Percentiles rank a stretch among this genome's conserved stretches.
Conservation (phyloP, 2,329 filamentous ascomycete genomes). For the Calonectria hongkongensis region DNA sequence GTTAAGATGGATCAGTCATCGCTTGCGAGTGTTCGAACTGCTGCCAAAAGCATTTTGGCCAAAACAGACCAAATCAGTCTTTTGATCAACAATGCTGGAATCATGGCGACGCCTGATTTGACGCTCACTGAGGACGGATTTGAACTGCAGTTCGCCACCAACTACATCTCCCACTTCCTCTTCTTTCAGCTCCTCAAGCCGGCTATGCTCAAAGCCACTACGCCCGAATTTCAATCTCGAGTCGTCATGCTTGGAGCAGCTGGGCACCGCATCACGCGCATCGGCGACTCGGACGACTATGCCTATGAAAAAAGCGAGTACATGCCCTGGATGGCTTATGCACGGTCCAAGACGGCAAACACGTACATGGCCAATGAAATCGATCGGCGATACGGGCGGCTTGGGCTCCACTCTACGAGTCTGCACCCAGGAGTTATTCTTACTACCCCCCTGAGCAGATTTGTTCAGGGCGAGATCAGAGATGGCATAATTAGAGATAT, state of each 20-base stretch:
- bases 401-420: conserved; percentile 40
- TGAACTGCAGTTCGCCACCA: conserved; percentile 53
- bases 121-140: conserved; percentile 47
- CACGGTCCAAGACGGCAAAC: conserved; percentile 46
- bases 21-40: conserved; percentile 48
- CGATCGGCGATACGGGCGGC: conserved; percentile 35
- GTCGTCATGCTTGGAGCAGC: conserved; percentile 67
- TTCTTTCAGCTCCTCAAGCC: conserved; percentile 63
- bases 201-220: conserved; percentile 62
- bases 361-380: conserved; percentile 49
- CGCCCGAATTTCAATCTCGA: conserved; percentile 64
- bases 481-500: neutral
- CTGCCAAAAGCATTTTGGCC: conserved; percentile 57
- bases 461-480: conserved; percentile 8
- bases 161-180: conserved; percentile 55
- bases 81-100: conserved; percentile 65
- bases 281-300: conserved; percentile 45
- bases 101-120: conserved; percentile 58
- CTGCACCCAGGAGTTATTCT: conserved; percentile 44
- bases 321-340: conserved; percentile 43
- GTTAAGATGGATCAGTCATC: conserved; percentile 43
- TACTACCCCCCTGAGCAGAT: conserved; percentile 31
- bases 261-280: conserved; percentile 57
- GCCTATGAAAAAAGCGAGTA: conserved; percentile 42
- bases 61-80: conserved; percentile 61